phyloP scores from a whole-genome alignment of 176 grass and related monocot genomes.

The Chloris gayana region DNA sequence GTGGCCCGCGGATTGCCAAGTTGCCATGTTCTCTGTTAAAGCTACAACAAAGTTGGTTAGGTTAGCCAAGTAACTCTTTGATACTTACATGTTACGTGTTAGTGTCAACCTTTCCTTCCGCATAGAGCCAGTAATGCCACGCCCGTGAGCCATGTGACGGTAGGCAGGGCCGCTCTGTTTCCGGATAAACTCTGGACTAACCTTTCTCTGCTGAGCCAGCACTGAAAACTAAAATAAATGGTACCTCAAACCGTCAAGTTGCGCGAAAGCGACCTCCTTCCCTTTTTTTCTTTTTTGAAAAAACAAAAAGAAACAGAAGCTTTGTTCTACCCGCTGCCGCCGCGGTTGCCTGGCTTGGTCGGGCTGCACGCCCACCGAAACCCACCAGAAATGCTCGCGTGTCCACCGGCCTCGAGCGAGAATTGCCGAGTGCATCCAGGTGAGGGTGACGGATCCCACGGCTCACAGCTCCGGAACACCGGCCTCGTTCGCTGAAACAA shows the following conservation, averaged over 20 bases:
- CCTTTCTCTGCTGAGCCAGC: not conserved
- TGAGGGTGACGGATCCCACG: not conserved
- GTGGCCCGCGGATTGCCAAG: not conserved
- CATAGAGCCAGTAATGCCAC: not conserved
- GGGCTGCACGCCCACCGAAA: too few relatives aligned
- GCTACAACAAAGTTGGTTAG: not conserved
- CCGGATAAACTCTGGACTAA: not conserved
- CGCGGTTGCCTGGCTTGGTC: too few relatives aligned
- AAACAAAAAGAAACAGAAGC: too few relatives aligned
- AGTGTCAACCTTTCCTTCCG: too few relatives aligned
- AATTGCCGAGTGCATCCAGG: too few relatives aligned
- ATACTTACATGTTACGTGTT: not conserved
- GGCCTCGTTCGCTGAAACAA: not conserved
- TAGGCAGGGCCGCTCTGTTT: not conserved
- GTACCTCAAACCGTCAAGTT: not conserved
- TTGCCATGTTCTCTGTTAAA: not conserved
- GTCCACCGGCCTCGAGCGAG: too few relatives aligned
- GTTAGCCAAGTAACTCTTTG: not conserved
- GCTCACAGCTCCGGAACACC: not conserved
- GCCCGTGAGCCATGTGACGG: not conserved
- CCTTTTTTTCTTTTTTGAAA: too few relatives aligned
- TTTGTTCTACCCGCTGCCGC: too few relatives aligned
- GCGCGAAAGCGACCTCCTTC: not conserved
- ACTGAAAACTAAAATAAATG: not conserved
- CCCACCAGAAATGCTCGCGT: too few relatives aligned